Percentiles rank a stretch among this genome's conserved stretches.
Conservation (phyloP, 176 grass and related monocot genomes). For the Coix lacrymajobi region DNA sequence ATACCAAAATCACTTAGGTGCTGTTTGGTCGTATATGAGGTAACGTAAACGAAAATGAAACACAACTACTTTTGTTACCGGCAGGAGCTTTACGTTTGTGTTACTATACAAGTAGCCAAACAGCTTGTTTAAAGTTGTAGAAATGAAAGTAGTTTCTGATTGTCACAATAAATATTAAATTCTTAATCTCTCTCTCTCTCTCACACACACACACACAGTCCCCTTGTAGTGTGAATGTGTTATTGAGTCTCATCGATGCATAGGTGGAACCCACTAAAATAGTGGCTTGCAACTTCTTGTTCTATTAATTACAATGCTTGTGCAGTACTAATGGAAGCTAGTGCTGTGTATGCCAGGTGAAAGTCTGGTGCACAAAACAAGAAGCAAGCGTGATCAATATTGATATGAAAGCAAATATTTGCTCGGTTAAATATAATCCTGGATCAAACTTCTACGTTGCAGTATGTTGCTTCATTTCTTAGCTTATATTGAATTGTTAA, state of each 20-base stretch:
- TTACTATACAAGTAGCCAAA: no score
- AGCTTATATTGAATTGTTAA: conserved; percentile 13
- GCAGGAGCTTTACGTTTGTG: no score
- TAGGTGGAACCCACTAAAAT: neutral
- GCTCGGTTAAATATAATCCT: conserved; percentile 98
- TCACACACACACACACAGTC: no score
- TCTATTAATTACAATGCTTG: neutral
- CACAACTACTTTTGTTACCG: no score
- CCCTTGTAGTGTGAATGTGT: neutral
- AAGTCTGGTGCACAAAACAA: conserved; percentile 97
- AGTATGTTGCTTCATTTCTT: conserved; percentile 55
- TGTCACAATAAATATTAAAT: neutral
- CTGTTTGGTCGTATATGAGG: no score
- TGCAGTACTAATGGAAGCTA: conserved; percentile 16
- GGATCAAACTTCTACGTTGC: conserved; percentile 83
- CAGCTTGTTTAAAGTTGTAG: no score
- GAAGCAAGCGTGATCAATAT: conserved; percentile 98
- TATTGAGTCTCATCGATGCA: neutral
- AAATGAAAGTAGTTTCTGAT: neutral
- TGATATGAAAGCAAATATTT: conserved; percentile 99
- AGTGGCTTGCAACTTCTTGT: neutral
- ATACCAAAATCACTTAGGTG: no score
- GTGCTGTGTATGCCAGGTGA: conserved; percentile 53
- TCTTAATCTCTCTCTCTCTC: no score
- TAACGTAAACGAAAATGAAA: no score